Percentiles rank a stretch among this genome's conserved stretches.
Conservation (phyloP, 768 basidiomycete genomes). For the Podaxis carcinomalis region DNA sequence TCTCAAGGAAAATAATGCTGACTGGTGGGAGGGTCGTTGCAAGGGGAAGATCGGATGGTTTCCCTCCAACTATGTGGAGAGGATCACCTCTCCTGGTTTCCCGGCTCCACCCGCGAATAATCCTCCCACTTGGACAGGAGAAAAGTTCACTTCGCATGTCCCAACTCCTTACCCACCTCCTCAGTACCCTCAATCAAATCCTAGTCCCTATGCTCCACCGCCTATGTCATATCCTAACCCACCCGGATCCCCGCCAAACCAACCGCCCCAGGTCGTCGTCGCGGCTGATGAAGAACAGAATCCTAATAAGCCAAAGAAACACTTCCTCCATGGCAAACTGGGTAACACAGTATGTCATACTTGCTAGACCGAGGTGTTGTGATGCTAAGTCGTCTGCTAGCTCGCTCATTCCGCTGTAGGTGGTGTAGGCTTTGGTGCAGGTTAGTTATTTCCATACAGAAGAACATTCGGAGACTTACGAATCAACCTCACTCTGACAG, state of each 20-base stretch:
- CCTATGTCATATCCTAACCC: conserved; percentile 20
- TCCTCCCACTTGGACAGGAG: conserved; percentile 12
- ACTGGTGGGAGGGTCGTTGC: conserved; percentile 83
- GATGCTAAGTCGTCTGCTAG: conserved; percentile 20
- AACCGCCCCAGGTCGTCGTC: conserved; percentile 11
- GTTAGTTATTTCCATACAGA: conserved; percentile 34
- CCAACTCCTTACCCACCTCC: conserved; percentile 11
- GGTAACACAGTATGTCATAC: conserved; percentile 44
- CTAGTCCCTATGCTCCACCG: conserved; percentile 19
- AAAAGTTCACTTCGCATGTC: neutral
- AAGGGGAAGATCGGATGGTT: conserved; percentile 67
- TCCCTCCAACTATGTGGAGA: conserved; percentile 71
- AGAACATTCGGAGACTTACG: conserved; percentile 16
- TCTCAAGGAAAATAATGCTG: conserved; percentile 64
- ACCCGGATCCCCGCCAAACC: conserved; percentile 5
- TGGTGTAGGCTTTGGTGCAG: conserved; percentile 73
- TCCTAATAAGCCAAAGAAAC: conserved; percentile 41
- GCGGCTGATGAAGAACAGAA: conserved; percentile 24
- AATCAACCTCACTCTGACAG: conserved; percentile 19
- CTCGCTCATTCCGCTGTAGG: conserved; percentile 55
- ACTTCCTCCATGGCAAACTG: conserved; percentile 41
- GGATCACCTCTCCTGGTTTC: conserved; percentile 25
- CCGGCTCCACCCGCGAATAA: conserved; percentile 9
- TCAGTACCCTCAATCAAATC: conserved; percentile 11
- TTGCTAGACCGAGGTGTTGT: neutral